Base-by-base conservation (phyloP, 1,139 yeast genomes). In the Suhomyces maxii region DNA sequence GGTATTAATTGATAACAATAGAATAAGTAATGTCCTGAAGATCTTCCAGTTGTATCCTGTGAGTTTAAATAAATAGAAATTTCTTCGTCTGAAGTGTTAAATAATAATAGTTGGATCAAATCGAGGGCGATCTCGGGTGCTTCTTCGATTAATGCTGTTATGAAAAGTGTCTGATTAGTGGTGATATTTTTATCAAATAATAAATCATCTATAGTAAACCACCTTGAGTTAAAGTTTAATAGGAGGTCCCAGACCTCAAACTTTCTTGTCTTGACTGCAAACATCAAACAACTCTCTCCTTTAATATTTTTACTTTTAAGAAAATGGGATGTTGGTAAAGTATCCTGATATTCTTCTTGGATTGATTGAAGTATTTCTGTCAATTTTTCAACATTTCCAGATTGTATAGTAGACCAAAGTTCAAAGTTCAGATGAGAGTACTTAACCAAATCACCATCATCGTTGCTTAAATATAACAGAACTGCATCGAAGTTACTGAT, bases 401-500 rank as follows among this genome's bases (percentile, higher is more conserved):
- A 57, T 35, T 68, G 69, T n/a, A 86, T 76, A 3, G 76, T 64
- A 0, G 71, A 59, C 85, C 90, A 84, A 31, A 85, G 68, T n/a
- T 63, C 63, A 37, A 62, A 64, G 60, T 88, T 89, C 2, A 62
- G 60, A 7, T 60, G 61, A 0, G 93, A 83, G 7, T 71, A 63
- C 0, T 55, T 53, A 2, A 67, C 58, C 39, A 88, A 64, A 8
- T 73, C 72, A 1, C 55, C 57, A 37, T 71, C 69, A 9, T 64
- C 64, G 6, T 63, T 53, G 1, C 72, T 64, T 26, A 89, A 71
- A 59, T 86, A 95, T 49, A 69, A 80, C 7, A 89, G 58, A 0
- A 89, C 95, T 0, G 93, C 96, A 58, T 90, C 96, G 39, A 90
- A 69, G 9, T 96, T 89, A 44, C 96, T 85, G 31, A 90, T 55